phyloP scores from a whole-genome alignment of 345 rosid genomes.

The Psidium guajava region DNA sequence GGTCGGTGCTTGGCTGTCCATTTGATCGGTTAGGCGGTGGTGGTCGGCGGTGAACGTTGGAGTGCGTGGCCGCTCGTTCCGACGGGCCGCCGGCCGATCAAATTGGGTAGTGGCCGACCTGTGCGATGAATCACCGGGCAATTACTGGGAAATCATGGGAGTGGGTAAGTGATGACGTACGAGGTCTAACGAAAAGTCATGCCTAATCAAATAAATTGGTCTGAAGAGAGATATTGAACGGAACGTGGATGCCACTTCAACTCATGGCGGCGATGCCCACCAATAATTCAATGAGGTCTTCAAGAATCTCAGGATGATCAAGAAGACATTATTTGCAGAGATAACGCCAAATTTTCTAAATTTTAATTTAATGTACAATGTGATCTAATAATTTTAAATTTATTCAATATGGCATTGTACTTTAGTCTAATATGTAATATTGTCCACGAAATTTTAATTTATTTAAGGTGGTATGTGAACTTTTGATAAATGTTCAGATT shows the following conservation, averaged over 20 bases:
- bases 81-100: background rate
- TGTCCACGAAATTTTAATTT: too few relatives aligned
- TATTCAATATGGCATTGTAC: too few relatives aligned
- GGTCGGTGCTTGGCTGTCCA: background rate
- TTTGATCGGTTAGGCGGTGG: background rate
- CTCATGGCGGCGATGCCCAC: background rate
- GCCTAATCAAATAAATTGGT: background rate
- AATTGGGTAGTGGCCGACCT: background rate
- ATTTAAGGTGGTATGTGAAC: too few relatives aligned
- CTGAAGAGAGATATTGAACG: background rate
- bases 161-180: background rate
- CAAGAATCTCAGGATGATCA: background rate
- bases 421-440: too few relatives aligned
- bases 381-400: too few relatives aligned
- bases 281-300: background rate
- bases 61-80: background rate
- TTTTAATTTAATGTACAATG: accelerated
- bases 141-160: background rate
- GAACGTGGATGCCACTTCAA: background rate
- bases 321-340: too few relatives aligned
- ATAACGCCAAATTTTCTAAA: too few relatives aligned
- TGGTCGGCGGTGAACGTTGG: background rate
- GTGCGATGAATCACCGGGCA: background rate
- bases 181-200: background rate
- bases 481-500: too few relatives aligned